A percentile compares a stretch with the other conserved stretches of the same genome.
Conservation (phyloP, 1,139 yeast genomes). For the Debaryomycetaceae sp. region DNA sequence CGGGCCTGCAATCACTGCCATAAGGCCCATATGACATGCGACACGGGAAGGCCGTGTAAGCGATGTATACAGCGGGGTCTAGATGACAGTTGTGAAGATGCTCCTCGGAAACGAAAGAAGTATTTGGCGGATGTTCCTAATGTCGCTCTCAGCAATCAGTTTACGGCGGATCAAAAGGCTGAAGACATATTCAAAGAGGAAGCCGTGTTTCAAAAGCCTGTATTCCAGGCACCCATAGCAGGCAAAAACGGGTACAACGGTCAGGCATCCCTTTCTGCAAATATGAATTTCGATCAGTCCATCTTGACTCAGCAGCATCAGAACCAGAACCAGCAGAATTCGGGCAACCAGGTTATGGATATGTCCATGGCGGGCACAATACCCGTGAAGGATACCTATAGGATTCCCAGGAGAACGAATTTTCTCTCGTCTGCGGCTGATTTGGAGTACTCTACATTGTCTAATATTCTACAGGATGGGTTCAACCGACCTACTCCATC, state of each 20-base stretch:
- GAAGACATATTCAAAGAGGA: neutral
- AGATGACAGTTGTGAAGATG: conserved; percentile 76
- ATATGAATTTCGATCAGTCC: conserved; percentile 1
- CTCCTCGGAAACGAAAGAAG: conserved; percentile 83
- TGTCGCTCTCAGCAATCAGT: conserved; percentile 6
- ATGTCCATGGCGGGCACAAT: neutral
- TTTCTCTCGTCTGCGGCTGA: conserved; percentile 78
- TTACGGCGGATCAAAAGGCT: neutral
- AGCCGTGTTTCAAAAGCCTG: neutral
- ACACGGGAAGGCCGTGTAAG: conserved; percentile 73
- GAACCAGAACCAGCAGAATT: neutral
- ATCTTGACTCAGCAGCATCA: conserved; percentile 2
- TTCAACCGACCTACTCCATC: conserved; percentile 30
- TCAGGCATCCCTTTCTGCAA: conserved; percentile 1
- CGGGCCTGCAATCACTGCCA: conserved; percentile 89
- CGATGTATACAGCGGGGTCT: conserved; percentile 73
- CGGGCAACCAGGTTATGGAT: neutral
- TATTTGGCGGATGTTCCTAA: conserved; percentile 61
- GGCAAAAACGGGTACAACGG: neutral
- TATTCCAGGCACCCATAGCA: neutral
- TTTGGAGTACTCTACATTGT: conserved; percentile 71
- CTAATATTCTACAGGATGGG: conserved; percentile 66
- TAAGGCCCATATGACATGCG: conserved; percentile 85
- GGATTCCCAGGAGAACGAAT: conserved; percentile 22
- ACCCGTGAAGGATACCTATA: neutral